Base-by-base conservation (phyloP, 148 eudicot genomes). In the Cornus controversa region DNA sequence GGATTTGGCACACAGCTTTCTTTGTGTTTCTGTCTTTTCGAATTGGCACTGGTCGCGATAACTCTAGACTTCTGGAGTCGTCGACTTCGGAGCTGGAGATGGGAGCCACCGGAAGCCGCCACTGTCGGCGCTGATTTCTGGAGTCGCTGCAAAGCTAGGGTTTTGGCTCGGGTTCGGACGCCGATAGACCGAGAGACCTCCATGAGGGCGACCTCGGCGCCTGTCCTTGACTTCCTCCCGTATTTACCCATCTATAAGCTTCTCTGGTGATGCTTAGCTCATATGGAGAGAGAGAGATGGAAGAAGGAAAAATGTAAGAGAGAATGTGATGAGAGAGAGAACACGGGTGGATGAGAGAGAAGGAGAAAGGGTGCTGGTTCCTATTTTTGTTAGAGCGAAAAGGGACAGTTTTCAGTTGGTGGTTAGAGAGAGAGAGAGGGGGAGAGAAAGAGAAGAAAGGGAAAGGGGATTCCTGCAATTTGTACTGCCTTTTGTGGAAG, bases 81-180 rank as follows among this genome's bases (percentile, higher is more conserved):
- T 3, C 89, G 80, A 71, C 81, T 87, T 22, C 89, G 74, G 22
- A 87, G 89, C 82, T 87, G 84, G 18, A 87, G 80, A 62, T 81
- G 84, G 0, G 80, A 77, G 1, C 78, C 80, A 3, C 71, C 78
- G 28, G 66, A 24, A n/a, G 77, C 47, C 53, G 81, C 45, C 69
- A 66, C 42, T 3, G 67, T 22, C 31, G 67, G 10, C 16, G 16
- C 53, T 24, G 64, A 28, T 40, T 63, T 70, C 72, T 65, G 83
- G 54, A 74, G 74, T 6, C 57, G 50, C 57, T 75, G 80, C 20
- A 82, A 29, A 67, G 89, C 89, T 62, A 81, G 84, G 78, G 89
- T 80, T 78, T 78, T 82, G 25, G 89, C 89, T 15, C 89, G 78
- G 16, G 89, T 87, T 2, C 77, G 71, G 1, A 87, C 89, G 2